Base-by-base conservation (phyloP, 1,284 basidiomycete genomes). In the Cutaneotrichosporon cyanovorans region DNA sequence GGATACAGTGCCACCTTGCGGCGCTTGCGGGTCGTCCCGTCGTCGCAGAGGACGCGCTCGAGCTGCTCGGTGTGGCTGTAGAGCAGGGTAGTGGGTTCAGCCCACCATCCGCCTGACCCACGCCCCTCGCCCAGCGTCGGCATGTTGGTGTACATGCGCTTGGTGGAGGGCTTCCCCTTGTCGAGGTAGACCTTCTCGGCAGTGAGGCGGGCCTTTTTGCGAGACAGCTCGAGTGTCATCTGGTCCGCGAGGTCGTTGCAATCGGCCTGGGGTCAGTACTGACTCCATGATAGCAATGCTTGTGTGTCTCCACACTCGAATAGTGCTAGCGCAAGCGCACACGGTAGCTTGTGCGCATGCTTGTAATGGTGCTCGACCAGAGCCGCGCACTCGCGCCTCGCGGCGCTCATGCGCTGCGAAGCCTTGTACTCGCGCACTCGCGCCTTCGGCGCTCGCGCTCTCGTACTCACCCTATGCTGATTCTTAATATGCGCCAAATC, bases 31-130 rank as follows among this genome's bases (percentile, higher is more conserved):
- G n/a, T n/a, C 8, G 51, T 30, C 5, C 48, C 25, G 19, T 47
- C 58, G 10, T 50, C 50, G 9, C 53, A 42, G 15, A 52, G 45
- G 12, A 60, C 45, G 3, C 46, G 45, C 6, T 46, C 22, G 2
- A 56, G 51, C 11, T 28, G 28, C 25, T 55, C 48, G 12, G 54
- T 50, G 20, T 50, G 50, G 28, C 48, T 57, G 9, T 59, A 61
- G 8, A 63, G 32, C 20, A 63, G 52, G 9, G 37, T 48, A 28
- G 37, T 50, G 25, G 37, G 56, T 33, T 23, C 28, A 2, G 56
- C 37, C 15, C 37, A 34, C 63, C 63, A 65, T 7, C 60, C 62
- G 9, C 62, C 60, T 8, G 53, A 57, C 3, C 64, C 64, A 8
- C 57, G 54, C 2, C 62, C 62, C 31, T 52, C 52, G 4, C 61